These are phyloP conservation scores for Pistacia vera DNA, from an alignment of 345 rosid genomes.

Conservation along the genomic window DNA sequence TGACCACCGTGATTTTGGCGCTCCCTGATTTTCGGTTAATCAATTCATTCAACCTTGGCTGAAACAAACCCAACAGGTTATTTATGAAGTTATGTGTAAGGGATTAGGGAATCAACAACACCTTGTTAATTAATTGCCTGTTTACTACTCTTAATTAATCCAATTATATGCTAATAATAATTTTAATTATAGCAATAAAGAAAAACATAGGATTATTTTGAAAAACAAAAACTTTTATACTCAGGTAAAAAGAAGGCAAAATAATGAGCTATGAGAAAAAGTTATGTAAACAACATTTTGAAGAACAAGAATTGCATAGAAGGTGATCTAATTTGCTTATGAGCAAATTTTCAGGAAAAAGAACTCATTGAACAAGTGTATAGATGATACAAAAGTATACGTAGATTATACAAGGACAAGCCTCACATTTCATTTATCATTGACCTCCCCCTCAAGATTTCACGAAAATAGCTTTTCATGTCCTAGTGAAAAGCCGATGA, in stretches of 20 bases:
- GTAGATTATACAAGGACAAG: conserved; percentile 26
- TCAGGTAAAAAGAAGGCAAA: neutral
- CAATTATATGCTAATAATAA: neutral
- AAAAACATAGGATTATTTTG: neutral
- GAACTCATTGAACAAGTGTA: conserved; percentile 16
- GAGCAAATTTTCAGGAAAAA: conserved; percentile 6
- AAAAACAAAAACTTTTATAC: neutral
- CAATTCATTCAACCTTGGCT: neutral
- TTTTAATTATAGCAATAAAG: too few relatives aligned
- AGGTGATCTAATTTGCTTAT: neutral
- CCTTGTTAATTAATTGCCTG: too few relatives aligned
- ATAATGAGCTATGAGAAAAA: neutral
- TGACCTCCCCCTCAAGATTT: conserved; percentile 8
- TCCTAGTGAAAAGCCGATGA: neutral
- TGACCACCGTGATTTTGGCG: conserved; percentile 29
- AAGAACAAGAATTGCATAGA: neutral
- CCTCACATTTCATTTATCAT: conserved; percentile 15
- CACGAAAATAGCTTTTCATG: conserved; percentile 9
- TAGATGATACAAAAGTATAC: conserved; percentile 20
- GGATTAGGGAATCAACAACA: too few relatives aligned
- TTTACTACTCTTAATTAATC: neutral
- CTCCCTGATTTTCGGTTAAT: conserved; percentile 17
- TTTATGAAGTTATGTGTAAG: too few relatives aligned
- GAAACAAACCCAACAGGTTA: too few relatives aligned
- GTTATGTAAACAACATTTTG: neutral